Evolutionary conservation across 805 yeast species (phyloP).

Genomic region (Pichia scutulata): DNA sequence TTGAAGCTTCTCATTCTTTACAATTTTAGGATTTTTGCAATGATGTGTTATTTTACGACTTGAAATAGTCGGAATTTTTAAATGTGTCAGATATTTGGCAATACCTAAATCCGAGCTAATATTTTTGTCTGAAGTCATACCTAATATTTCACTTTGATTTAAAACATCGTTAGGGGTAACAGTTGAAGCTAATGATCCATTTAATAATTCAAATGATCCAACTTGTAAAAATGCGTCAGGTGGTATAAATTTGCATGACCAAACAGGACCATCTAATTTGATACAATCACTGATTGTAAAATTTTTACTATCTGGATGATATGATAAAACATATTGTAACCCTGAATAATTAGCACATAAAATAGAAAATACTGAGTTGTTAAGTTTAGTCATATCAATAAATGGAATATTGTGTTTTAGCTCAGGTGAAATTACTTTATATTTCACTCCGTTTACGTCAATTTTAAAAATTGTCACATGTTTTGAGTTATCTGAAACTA

Average conservation of each 20-base stretch:
- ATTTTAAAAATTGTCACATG: slow-evolving; percentile 32
- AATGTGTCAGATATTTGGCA: slow-evolving; percentile 26
- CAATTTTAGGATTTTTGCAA: neutral
- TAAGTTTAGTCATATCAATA: neutral
- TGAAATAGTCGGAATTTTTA: slow-evolving; percentile 21
- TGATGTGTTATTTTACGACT: slow-evolving; percentile 5
- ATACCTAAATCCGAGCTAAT: slow-evolving; percentile 34
- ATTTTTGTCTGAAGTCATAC: slow-evolving; percentile 33
- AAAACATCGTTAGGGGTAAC: slow-evolving; percentile 4
- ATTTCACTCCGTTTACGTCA: neutral
- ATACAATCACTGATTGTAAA: slow-evolving; percentile 2
- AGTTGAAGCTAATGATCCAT: slow-evolving; percentile 35
- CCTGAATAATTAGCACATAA: slow-evolving; percentile 5
- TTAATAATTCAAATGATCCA: slow-evolving; percentile 35
- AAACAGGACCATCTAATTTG: neutral
- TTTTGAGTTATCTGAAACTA: slow-evolving; percentile 49
- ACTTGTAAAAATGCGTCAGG: slow-evolving; percentile 42
- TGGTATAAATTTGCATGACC: slow-evolving; percentile 24
- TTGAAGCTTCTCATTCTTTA: slow-evolving; percentile 22
- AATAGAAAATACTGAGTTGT: neutral
- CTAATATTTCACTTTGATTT: slow-evolving; percentile 25
- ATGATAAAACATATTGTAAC: slow-evolving; percentile 5
- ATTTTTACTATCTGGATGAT: neutral
- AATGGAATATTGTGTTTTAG: slow-evolving; percentile 52
- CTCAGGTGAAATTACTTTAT: slow-evolving; percentile 28